Evolutionary conservation across 164 flowering plant species (phyloP), one percentile per base, ranked within the genome.

Genomic region (Warburgia ugandensis): DNA sequence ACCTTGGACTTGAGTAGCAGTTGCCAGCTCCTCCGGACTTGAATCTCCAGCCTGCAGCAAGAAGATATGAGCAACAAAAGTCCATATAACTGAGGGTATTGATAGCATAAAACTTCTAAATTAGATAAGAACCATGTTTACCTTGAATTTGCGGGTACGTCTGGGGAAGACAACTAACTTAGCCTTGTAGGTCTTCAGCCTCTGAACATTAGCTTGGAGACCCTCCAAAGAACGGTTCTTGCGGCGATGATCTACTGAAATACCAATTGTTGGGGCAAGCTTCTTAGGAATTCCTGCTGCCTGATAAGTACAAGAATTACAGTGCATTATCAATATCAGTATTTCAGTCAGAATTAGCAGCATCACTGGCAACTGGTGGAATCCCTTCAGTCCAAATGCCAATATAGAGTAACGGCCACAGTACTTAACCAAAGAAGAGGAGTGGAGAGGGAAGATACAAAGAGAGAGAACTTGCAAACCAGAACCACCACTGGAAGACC

Each of bases 141-240:
- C 95, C 92, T 86, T 86, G 65, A 72, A 50, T 36, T 79, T 79
- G 48, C 77, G 66, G 1, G 79, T 71, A 19, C 75, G 77, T 52
- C 95, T 79, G 58, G 95, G 92, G 80, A 86, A 86, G 70, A 86
- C 69, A 55, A 86, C 86, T 19, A 86, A 50, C 55, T 83, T 81
- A 29, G 92, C 81, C 75, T 86, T 86, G 81, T 81, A 83, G 1
- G 89, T 79, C 71, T 81, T 79, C 64, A 83, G 68, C 76, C 95
- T 72, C 66, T 80, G 83, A 7, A 81, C 79, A 70, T 86, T 86
- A 0, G 77, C 62, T 60, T 86, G 95, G 20, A 86, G 78, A 46
- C 85, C 74, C 62, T 81, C 95, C 56, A 83, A 48, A 5, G 95
- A 83, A 12, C 79, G 64, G 67, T 86, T 86, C 66, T 58, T 79